Evolutionary conservation across 306 rosid species (phyloP).

Genomic region (Crotalaria pallida): DNA sequence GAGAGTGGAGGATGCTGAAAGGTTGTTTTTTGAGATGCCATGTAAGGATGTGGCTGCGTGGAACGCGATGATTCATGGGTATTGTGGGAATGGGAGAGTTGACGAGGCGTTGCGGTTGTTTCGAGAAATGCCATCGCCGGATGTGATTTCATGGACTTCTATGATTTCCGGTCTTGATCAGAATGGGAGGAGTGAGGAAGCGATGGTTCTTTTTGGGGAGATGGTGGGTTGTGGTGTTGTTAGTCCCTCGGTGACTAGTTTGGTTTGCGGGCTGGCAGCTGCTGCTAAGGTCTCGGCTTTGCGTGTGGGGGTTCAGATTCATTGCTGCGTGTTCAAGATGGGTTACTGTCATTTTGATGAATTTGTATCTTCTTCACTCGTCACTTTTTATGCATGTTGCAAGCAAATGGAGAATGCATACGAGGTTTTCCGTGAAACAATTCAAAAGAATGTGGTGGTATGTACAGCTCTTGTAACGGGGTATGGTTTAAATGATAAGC

Average conservation of each 20-base stretch:
- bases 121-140: conserved; percentile 44
- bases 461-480: conserved; percentile 90
- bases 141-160: conserved; percentile 78
- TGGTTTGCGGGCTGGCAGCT: conserved; percentile 66
- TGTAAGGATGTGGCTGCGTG: conserved; percentile 59
- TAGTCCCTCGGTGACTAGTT: conserved; percentile 37
- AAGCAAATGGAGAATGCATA: conserved; percentile 40
- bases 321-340: conserved; percentile 44
- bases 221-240: conserved; percentile 48
- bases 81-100: conserved; percentile 55
- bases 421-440: conserved; percentile 37
- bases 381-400: conserved; percentile 67
- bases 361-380: conserved; percentile 60
- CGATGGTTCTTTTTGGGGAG: conserved; percentile 43
- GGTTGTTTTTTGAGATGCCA: conserved; percentile 58
- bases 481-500: conserved; percentile 49
- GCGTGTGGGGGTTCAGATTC: conserved; percentile 54
- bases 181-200: conserved; percentile 58
- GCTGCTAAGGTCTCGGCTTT: conserved; percentile 43
- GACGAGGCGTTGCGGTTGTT: conserved; percentile 58
- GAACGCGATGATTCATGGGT: conserved; percentile 84
- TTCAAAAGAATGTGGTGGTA: conserved; percentile 58
- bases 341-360: conserved; percentile 50
- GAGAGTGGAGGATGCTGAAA: conserved; percentile 52
- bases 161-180: conserved; percentile 66